Percentiles rank a stretch among this genome's conserved stretches.
These are phyloP conservation scores for Rubia yunnanensis DNA, from an alignment of 257 asterid species.

Conservation along the genomic window DNA sequence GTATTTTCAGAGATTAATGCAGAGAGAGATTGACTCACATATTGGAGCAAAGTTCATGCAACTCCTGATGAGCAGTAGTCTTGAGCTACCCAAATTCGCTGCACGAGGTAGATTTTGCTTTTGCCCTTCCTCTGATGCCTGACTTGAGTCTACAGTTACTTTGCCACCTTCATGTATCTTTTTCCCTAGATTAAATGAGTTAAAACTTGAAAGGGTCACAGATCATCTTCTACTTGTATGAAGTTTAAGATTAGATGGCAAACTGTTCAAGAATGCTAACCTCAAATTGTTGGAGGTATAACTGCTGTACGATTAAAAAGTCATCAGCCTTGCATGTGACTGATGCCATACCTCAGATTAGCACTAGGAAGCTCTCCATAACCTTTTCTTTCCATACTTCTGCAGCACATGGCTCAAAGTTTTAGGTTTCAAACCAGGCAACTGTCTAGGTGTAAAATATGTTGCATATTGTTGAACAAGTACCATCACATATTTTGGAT, in stretches of 20 bases:
- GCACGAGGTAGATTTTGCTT: conserved; percentile 53
- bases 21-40: conserved; percentile 59
- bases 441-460: background rate
- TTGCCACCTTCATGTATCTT: background rate
- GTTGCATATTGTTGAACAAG: background rate
- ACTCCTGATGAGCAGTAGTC: conserved; percentile 55
- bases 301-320: background rate
- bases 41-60: conserved; percentile 73
- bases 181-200: background rate
- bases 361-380: background rate
- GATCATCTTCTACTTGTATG: background rate
- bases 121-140: background rate
- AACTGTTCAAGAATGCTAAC: background rate
- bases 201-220: background rate
- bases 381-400: background rate
- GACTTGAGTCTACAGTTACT: background rate
- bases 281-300: background rate
- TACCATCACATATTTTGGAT: background rate
- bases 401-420: background rate
- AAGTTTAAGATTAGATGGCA: background rate
- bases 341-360: background rate
- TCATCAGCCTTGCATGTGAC: background rate
- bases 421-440: background rate
- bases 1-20: conserved; percentile 51
- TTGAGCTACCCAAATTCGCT: conserved; percentile 67